Evolutionary conservation across 805 yeast species (phyloP).

Genomic region (Isabelozyma gotoi): DNA sequence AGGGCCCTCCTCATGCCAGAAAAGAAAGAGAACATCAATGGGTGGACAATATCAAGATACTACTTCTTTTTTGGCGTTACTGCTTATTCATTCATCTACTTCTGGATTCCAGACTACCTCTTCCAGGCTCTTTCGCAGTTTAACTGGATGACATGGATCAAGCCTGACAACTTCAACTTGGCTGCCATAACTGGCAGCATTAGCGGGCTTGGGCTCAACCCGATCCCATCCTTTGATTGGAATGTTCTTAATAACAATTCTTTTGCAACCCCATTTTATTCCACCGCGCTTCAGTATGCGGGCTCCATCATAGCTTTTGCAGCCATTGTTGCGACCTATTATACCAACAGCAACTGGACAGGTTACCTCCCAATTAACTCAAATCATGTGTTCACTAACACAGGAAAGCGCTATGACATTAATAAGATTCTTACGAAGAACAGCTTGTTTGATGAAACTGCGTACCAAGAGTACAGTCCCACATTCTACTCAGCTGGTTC

Average conservation of each 20-base stretch:
- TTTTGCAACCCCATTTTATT: conserved; percentile 22
- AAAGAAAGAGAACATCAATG: conserved; percentile 25
- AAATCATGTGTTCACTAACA: conserved; percentile 21
- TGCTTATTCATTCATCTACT: conserved; percentile 19
- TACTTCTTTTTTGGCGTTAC: conserved; percentile 24
- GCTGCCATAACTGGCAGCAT: conserved; percentile 24
- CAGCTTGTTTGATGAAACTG: conserved; percentile 19
- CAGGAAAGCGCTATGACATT: conserved; percentile 20
- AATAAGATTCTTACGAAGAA: conserved; percentile 37
- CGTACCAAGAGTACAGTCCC: conserved; percentile 14
- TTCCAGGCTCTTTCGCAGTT: conserved; percentile 23
- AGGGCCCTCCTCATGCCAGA: conserved; percentile 23
- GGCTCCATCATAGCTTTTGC: conserved; percentile 23
- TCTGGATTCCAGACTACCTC: conserved; percentile 29
- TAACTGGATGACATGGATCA: conserved; percentile 33
- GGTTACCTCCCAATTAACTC: conserved; percentile 25
- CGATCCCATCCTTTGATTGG: conserved; percentile 30
- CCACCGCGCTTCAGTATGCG: conserved; percentile 19
- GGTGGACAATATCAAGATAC: conserved; percentile 30
- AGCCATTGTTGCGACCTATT: conserved; percentile 26
- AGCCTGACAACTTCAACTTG: conserved; percentile 21
- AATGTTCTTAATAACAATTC: conserved; percentile 15
- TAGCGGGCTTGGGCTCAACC: conserved; percentile 29
- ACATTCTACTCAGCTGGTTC: conserved; percentile 17
- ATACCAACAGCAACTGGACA: conserved; percentile 26